A percentile compares a stretch with the other conserved stretches of the same genome.
phyloP scores from a whole-genome alignment of 1,139 yeast species.

The Suhomyces panamericanus region DNA sequence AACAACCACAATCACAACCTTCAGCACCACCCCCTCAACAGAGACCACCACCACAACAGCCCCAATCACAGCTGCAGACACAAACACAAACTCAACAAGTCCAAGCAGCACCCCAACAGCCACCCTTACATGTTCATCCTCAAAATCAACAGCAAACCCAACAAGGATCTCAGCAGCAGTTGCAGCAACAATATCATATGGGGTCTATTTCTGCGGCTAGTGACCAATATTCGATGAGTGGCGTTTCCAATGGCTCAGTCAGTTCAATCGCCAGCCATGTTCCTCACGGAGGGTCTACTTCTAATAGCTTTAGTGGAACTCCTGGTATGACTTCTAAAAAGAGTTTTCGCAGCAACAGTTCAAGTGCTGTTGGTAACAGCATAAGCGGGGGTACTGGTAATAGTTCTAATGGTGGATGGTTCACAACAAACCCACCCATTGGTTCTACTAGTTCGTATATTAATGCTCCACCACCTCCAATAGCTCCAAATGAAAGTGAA shows the following conservation, averaged over 20 bases:
- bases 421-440: constrained; percentile 10
- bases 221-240: constrained; percentile 12
- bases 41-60: neutral
- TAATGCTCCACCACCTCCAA: constrained; percentile 6
- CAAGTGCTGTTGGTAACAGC: constrained; percentile 6
- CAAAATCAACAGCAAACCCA: constrained; percentile 1
- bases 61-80: neutral
- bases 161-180: constrained; percentile 6
- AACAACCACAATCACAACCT: constrained; percentile 7
- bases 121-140: neutral
- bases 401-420: constrained; percentile 11
- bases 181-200: constrained; percentile 10
- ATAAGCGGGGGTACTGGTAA: constrained; percentile 4
- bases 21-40: constrained; percentile 1
- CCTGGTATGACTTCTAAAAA: constrained; percentile 6
- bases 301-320: constrained; percentile 11
- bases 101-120: neutral
- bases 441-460: constrained; percentile 6
- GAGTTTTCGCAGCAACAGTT: constrained; percentile 11
- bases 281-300: constrained; percentile 5
- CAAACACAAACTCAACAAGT: constrained; percentile 5
- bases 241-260: constrained; percentile 12
- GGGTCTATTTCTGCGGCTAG: constrained; percentile 10
- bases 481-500: constrained; percentile 1
- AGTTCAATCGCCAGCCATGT: constrained; percentile 11